A percentile compares a stretch with the other conserved stretches of the same genome.
Evolutionary conservation across 148 eudicot genomes (phyloP).

Genomic region (Talinum fruticosum): DNA sequence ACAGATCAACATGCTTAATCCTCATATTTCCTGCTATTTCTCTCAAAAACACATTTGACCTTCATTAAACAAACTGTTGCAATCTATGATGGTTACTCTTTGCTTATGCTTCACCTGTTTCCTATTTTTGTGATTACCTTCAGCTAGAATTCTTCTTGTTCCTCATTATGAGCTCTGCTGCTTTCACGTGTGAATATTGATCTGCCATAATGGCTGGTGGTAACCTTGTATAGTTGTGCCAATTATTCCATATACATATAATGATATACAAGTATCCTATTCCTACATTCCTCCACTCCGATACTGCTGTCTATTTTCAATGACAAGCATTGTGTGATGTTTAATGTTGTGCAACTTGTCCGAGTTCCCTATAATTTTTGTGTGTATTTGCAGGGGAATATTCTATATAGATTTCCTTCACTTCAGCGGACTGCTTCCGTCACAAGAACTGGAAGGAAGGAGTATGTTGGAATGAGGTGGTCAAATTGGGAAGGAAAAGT

Average conservation of each 20-base stretch:
- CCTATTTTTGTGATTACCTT: background rate
- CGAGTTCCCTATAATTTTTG: background rate
- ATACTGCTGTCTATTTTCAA: background rate
- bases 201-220: background rate
- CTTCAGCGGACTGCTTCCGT: slow-evolving; percentile 92
- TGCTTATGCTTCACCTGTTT: background rate
- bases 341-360: too few species aligned
- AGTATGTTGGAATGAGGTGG: slow-evolving; percentile 71
- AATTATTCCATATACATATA: background rate
- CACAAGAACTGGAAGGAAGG: slow-evolving; percentile 61
- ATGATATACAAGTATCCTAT: background rate
- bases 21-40: background rate
- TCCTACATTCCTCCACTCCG: background rate
- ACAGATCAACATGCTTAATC: slow-evolving; percentile 5
- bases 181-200: background rate
- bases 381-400: slow-evolving; percentile 69
- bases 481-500: slow-evolving; percentile 67
- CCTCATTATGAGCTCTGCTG: background rate
- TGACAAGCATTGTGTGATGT: background rate
- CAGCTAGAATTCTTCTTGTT: background rate
- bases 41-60: background rate
- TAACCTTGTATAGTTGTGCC: too few species aligned
- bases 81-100: background rate
- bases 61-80: background rate
- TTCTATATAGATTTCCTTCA: slow-evolving; percentile 83